These are phyloP conservation scores for Colletotrichum filicis DNA, from an alignment of 2,329 filamentous ascomycete genomes.

Conservation along the genomic window DNA sequence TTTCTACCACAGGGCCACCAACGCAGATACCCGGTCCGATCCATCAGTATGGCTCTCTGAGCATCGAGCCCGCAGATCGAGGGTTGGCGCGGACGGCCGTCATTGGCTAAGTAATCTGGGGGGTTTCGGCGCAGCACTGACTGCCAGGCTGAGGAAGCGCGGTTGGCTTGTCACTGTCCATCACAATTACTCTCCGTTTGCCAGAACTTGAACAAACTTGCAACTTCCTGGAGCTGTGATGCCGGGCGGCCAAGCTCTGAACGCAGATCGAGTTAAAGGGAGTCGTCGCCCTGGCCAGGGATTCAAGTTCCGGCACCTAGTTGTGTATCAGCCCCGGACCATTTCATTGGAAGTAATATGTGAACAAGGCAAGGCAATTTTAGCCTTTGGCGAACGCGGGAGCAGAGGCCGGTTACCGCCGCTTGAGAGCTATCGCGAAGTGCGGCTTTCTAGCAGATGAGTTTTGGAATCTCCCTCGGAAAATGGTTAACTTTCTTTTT, in stretches of 20 bases:
- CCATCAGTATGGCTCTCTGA: slow-evolving; percentile 14
- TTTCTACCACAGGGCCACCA: neutral
- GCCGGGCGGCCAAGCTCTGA: neutral
- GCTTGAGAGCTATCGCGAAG: neutral
- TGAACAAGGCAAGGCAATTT: neutral
- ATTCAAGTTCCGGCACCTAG: slow-evolving; percentile 2
- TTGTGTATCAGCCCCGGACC: neutral
- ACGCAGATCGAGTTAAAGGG: slow-evolving; percentile 12
- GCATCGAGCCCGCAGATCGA: slow-evolving; percentile 29
- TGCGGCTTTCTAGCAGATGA: neutral
- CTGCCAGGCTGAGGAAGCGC: neutral
- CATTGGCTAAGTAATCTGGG: slow-evolving; percentile 11
- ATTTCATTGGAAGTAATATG: neutral
- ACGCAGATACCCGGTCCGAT: neutral
- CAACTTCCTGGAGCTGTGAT: slow-evolving; percentile 13
- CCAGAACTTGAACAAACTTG: neutral
- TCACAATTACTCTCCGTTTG: slow-evolving; percentile 1
- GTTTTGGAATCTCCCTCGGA: neutral
- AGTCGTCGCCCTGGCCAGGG: slow-evolving; percentile 20
- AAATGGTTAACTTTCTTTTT: neutral
- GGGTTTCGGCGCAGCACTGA: neutral
- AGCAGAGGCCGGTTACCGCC: neutral
- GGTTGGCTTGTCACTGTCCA: neutral
- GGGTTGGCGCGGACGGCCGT: neutral
- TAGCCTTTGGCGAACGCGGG: neutral